These are phyloP conservation scores for Xylaria digitata DNA, from an alignment of 2,329 filamentous ascomycete species.

Conservation along the genomic window DNA sequence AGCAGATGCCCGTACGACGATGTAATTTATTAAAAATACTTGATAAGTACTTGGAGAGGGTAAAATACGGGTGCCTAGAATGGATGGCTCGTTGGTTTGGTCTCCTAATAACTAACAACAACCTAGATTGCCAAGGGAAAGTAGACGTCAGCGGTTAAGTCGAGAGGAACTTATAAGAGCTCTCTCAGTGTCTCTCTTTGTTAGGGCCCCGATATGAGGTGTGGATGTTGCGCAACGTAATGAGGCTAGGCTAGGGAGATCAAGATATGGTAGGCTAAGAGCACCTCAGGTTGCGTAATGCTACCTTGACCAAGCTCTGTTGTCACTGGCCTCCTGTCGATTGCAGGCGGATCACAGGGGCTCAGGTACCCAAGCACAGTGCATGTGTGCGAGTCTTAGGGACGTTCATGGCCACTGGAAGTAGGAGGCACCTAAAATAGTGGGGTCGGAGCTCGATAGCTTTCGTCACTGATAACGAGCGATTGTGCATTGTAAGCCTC, in stretches of 20 bases:
- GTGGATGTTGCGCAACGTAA: slow-evolving; percentile 37
- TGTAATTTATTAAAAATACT: slow-evolving; percentile 24
- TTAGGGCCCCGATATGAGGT: slow-evolving; percentile 21
- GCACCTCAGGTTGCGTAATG: slow-evolving; percentile 31
- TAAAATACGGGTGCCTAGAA: slow-evolving; percentile 25
- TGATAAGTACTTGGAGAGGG: not conserved
- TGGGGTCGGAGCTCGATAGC: not conserved
- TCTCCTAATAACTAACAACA: slow-evolving; percentile 1
- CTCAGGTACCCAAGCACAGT: too few relatives aligned
- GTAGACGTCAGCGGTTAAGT: slow-evolving; percentile 33
- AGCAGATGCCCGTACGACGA: slow-evolving; percentile 21
- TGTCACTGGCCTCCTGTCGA: not conserved
- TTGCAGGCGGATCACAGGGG: not conserved
- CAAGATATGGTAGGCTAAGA: slow-evolving; percentile 18
- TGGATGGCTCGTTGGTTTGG: not conserved
- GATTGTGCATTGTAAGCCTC: not conserved
- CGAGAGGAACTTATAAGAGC: slow-evolving; percentile 10
- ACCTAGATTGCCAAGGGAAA: slow-evolving; percentile 26
- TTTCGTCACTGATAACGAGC: slow-evolving; percentile 7
- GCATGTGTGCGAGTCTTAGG: too few relatives aligned
- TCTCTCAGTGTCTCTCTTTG: slow-evolving; percentile 11
- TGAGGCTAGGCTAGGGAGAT: slow-evolving; percentile 31
- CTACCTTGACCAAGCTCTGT: not conserved
- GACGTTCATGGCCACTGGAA: too few relatives aligned
- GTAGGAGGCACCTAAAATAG: not conserved